These are phyloP conservation scores for Pyrus pyrifolia DNA, from an alignment of 306 rosid species.

Conservation along the genomic window DNA sequence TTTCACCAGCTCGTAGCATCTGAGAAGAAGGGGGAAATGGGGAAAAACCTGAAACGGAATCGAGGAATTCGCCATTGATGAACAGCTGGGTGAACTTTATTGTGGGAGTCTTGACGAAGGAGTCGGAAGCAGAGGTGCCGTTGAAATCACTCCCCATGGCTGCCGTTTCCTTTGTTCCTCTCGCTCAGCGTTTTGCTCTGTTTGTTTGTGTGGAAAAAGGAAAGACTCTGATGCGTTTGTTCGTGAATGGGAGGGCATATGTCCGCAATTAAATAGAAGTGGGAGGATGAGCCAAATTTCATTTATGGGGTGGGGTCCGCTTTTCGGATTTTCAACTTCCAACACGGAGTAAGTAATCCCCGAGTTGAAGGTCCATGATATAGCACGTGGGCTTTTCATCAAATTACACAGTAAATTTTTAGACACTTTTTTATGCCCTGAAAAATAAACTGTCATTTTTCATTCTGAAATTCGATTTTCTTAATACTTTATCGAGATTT, in stretches of 20 bases:
- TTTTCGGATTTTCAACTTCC: neutral
- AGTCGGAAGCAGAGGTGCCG: constrained; percentile 10
- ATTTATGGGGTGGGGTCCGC: neutral
- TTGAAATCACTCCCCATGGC: constrained; percentile 35
- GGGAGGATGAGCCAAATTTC: neutral
- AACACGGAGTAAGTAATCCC: no score
- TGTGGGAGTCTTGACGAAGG: constrained; percentile 31
- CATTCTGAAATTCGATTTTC: no score
- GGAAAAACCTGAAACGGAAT: constrained; percentile 63
- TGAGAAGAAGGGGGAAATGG: neutral
- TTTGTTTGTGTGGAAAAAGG: neutral
- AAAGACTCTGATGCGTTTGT: neutral
- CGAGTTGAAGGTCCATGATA: no score
- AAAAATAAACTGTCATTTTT: no score
- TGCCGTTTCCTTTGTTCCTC: neutral
- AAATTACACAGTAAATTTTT: no score
- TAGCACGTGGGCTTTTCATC: no score
- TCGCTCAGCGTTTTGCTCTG: neutral
- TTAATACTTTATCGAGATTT: no score
- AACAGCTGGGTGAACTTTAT: constrained; percentile 86
- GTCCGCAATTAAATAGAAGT: neutral
- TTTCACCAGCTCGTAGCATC: neutral
- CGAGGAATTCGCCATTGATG: constrained; percentile 77
- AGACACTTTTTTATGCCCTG: no score
- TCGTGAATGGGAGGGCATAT: neutral